phyloP scores from a whole-genome alignment of 805 yeast species.

The Metschnikowia vanudenii region DNA sequence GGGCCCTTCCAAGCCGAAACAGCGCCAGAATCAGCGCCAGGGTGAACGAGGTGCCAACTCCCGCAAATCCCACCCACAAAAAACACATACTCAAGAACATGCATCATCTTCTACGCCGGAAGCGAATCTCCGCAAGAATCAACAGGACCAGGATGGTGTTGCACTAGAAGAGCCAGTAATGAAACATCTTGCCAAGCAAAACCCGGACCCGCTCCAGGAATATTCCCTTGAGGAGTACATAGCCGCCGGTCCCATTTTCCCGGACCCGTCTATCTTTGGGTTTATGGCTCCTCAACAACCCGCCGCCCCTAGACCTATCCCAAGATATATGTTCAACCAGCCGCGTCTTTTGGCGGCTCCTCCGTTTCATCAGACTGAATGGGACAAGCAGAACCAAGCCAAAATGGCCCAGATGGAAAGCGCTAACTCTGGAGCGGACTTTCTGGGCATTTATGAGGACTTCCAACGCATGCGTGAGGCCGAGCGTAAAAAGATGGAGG shows the following conservation, averaged over 20 bases:
- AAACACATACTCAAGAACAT: too few species aligned
- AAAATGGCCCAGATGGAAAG: slow-evolving; percentile 54
- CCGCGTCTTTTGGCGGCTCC: slow-evolving; percentile 36
- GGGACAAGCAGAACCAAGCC: slow-evolving; percentile 78
- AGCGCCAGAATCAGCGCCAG: too few species aligned
- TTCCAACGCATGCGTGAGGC: slow-evolving; percentile 68
- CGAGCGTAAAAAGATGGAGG: slow-evolving; percentile 79
- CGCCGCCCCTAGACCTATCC: slow-evolving; percentile 27
- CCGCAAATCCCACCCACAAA: too few species aligned
- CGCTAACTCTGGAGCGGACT: slow-evolving; percentile 47
- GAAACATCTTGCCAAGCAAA: slow-evolving; percentile 1
- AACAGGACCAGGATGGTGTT: not conserved
- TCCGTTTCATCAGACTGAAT: slow-evolving; percentile 41
- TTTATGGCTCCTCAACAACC: slow-evolving; percentile 18
- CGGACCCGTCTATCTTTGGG: slow-evolving; percentile 32
- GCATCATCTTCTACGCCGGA: too few species aligned
- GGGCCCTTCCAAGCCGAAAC: too few species aligned
- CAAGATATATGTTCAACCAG: slow-evolving; percentile 37
- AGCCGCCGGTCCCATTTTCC: slow-evolving; percentile 31
- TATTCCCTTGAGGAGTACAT: slow-evolving; percentile 8
- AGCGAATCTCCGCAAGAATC: too few species aligned
- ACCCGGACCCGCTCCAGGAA: not conserved
- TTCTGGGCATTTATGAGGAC: slow-evolving; percentile 71
- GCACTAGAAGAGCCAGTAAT: not conserved
- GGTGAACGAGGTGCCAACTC: too few species aligned